Evolutionary conservation across 345 rosid genomes (phyloP).

Genomic region (Populus davidiana): DNA sequence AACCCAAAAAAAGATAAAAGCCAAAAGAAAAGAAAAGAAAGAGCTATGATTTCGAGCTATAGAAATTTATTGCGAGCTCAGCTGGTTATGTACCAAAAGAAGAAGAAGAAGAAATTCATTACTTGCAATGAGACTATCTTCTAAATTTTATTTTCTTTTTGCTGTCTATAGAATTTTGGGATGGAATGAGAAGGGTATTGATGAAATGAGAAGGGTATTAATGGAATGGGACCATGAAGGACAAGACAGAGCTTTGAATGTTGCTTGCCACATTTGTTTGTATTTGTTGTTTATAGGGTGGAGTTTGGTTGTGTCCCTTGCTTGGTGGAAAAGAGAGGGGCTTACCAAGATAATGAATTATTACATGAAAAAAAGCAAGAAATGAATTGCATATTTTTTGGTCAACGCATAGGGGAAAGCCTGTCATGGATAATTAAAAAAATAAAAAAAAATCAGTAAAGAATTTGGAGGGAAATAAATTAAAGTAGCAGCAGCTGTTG

Average conservation of each 20-base stretch:
- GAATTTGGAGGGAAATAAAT: conserved; percentile 16
- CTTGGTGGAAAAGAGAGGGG: conserved; percentile 5
- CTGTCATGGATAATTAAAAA: too few species aligned
- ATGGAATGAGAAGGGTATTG: neutral
- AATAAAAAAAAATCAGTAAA: neutral
- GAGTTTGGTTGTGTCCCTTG: conserved; percentile 13
- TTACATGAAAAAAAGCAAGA: neutral
- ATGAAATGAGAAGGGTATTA: neutral
- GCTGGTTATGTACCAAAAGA: neutral
- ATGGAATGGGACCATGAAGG: conserved; percentile 10
- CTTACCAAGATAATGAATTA: neutral
- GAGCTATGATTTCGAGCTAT: neutral
- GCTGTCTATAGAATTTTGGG: neutral
- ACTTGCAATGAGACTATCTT: neutral
- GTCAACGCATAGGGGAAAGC: conserved; percentile 11
- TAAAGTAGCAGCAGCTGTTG: neutral
- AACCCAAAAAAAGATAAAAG: neutral
- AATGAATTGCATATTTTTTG: conserved; percentile 4
- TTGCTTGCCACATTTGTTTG: conserved; percentile 3
- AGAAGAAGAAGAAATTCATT: neutral
- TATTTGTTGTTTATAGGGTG: conserved; percentile 2
- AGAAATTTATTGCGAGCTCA: neutral
- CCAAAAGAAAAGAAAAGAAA: neutral
- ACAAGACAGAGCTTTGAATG: conserved; percentile 21
- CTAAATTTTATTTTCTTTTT: neutral